Evolutionary conservation across 345 rosid species (phyloP).

Genomic region (Hirschfeldia incana): DNA sequence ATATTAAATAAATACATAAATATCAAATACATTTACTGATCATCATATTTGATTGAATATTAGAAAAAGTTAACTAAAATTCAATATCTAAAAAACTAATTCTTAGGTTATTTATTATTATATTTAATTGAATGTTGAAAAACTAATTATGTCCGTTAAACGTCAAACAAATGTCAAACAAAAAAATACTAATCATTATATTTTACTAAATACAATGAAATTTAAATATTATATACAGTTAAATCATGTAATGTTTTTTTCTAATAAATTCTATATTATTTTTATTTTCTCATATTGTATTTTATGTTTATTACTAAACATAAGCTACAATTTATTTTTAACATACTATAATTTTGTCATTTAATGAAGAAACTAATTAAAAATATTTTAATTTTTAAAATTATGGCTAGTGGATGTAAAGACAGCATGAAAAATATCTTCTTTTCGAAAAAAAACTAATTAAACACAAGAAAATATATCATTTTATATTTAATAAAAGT

Average conservation of each 20-base stretch:
- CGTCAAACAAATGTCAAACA: background rate
- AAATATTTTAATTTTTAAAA: no score
- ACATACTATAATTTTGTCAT: background rate
- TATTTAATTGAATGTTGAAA: background rate
- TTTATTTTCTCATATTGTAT: background rate
- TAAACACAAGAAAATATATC: background rate
- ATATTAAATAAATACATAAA: no score
- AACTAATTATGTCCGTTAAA: background rate
- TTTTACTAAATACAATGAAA: background rate
- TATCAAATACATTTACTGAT: no score
- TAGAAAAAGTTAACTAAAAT: background rate
- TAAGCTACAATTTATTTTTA: no score
- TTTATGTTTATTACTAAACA: background rate
- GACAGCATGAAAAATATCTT: background rate
- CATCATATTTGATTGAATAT: no score
- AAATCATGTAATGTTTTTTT: background rate
- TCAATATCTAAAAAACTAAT: no score
- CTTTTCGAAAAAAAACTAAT: no score
- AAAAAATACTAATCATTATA: no score
- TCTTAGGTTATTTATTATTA: no score
- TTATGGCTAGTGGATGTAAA: background rate
- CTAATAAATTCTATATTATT: no score
- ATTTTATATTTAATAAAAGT: no score
- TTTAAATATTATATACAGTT: no score
- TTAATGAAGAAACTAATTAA: background rate